These are phyloP conservation scores for Penicillium coprophilum DNA, from an alignment of 495 filamentous ascomycete genomes.

Conservation along the genomic window DNA sequence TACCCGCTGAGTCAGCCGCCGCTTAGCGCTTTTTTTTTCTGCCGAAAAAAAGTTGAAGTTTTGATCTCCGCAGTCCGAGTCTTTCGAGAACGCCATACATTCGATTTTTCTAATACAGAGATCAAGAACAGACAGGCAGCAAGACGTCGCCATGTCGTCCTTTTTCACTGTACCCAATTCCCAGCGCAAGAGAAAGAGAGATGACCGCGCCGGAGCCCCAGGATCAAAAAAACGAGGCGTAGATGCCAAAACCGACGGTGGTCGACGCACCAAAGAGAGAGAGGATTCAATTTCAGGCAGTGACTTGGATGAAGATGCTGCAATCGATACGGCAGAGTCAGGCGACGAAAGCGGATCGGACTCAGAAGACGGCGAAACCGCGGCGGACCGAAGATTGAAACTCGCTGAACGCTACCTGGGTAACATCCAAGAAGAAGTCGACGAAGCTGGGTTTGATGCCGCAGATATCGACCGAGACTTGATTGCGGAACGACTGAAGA, in stretches of 20 bases:
- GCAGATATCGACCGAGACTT: constrained; percentile 88
- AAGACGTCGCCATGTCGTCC: constrained; percentile 62
- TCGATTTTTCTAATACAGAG: constrained; percentile 5
- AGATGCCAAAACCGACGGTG: constrained; percentile 35
- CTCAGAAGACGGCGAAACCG: constrained; percentile 73
- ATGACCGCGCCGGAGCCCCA: constrained; percentile 48
- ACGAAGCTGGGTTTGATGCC: constrained; percentile 84
- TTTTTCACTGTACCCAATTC: constrained; percentile 80
- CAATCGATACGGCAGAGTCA: constrained; percentile 41
- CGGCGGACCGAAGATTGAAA: constrained; percentile 79
- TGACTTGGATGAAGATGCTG: constrained; percentile 66
- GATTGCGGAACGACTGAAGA: constrained; percentile 83
- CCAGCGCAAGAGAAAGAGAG: constrained; percentile 77
- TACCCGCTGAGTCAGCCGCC: constrained; percentile 44
- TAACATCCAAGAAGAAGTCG: constrained; percentile 80
- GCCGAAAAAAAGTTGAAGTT: constrained; percentile 46
- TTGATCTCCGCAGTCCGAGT: constrained; percentile 20
- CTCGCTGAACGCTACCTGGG: constrained; percentile 92
- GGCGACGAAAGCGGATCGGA: constrained; percentile 51
- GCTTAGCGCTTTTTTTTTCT: constrained; percentile 34
- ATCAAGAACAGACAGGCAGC: constrained; percentile 6
- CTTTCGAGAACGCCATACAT: constrained; percentile 12
- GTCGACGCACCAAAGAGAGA: constrained; percentile 30
- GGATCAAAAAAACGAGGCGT: constrained; percentile 58
- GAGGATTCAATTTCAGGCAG: constrained; percentile 83